Evolutionary conservation across 2,329 filamentous ascomycete species (phyloP), one percentile per base, ranked within the genome.

Genomic region (Magnaporthales sp.): DNA sequence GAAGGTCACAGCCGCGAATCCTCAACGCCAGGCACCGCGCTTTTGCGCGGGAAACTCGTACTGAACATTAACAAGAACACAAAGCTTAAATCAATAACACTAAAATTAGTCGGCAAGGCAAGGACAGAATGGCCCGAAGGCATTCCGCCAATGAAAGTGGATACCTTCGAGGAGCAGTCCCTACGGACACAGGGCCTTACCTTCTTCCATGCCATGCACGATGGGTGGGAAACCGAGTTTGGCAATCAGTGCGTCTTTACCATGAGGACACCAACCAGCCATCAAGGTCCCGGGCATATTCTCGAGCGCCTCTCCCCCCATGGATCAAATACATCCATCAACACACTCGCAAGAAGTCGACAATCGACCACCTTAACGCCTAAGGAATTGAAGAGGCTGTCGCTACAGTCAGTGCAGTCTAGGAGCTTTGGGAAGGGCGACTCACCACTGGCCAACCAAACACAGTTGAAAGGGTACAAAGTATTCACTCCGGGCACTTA

Each of bases 51-150:
- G 22, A 93, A 89, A 70, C 78, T 99, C 67, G 89, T 91, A 72
- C 76, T 99, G 54, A 89, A 89, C 68, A 86, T 98, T 13, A 89
- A 91, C 62, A 98, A 98, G 75, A 91, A 91, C 70, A 88, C 93
- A 62, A 99, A 99, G 78, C 89, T 99, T 71, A 97, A 97, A 80
- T 90, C 92, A 4, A 86, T 99, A 27, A 93, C 91, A 6, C 82
- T 99, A 65, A 94, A 91, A 72, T 91, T 99, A 71, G 86, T 89
- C 56, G 95, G 94, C 31, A 90, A 88, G 74, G 92, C 93, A 3
- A 86, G 90, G 70, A 98, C 95, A 1, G 93, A 97, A 74, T 99
- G 95, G 95, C 94, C 95, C 19, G 95, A 98, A 80, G 92, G 93
- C 64, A 95, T 98, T 31, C 94, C 95, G 3, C 93, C 93, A 0